These are phyloP conservation scores for Mallotus repandus DNA, from an alignment of 441 rosid genomes.

Conservation along the genomic window DNA sequence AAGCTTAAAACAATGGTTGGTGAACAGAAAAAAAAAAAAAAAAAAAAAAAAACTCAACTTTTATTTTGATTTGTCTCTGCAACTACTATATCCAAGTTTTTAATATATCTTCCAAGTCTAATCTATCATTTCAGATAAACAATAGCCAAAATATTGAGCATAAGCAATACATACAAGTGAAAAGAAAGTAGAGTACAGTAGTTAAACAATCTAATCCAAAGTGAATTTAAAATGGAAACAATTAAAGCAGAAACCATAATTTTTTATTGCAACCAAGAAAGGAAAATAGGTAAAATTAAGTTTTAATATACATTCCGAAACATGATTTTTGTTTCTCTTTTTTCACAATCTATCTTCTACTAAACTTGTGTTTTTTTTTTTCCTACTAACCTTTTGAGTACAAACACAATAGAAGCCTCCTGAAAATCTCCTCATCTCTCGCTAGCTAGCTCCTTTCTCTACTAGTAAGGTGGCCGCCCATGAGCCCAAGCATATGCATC, in stretches of 20 bases:
- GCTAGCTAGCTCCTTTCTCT: neutral
- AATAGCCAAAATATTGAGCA: neutral
- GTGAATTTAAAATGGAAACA: slow-evolving; percentile 9
- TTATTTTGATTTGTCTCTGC: slow-evolving; percentile 6
- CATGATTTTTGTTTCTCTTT: slow-evolving; percentile 10
- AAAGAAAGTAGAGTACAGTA: neutral
- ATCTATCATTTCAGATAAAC: slow-evolving; percentile 22
- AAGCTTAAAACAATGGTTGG: neutral
- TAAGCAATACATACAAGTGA: neutral
- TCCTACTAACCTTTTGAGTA: slow-evolving; percentile 24
- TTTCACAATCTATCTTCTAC: slow-evolving; percentile 19
- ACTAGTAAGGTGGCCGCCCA: slow-evolving; percentile 51
- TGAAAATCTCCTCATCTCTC: neutral
- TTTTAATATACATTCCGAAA: slow-evolving; percentile 31
- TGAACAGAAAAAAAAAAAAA: slow-evolving; percentile 8
- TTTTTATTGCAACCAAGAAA: slow-evolving; percentile 32
- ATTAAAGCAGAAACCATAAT: slow-evolving; percentile 23
- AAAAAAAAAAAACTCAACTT: slow-evolving; percentile 4
- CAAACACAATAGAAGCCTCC: slow-evolving; percentile 19
- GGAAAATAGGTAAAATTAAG: slow-evolving; percentile 14
- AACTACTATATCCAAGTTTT: neutral
- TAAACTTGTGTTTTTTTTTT: neutral
- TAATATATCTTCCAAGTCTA: slow-evolving; percentile 12
- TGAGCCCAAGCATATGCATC: slow-evolving; percentile 74
- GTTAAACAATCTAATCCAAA: neutral